Evolutionary conservation across 2,329 filamentous ascomycete genomes (phyloP).

Genomic region (Curvularia sp.): DNA sequence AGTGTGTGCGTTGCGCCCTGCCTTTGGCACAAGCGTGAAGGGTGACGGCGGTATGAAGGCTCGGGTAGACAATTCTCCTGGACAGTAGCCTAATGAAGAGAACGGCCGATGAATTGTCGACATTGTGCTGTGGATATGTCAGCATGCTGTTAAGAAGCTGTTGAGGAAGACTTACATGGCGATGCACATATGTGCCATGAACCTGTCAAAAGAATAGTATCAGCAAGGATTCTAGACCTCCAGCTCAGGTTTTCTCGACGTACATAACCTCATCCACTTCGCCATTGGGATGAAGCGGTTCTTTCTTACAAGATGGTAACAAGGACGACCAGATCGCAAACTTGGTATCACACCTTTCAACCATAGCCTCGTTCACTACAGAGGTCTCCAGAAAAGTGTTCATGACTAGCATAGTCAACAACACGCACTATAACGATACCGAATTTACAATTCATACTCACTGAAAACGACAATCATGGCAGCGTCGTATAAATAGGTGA

Average conservation of each 20-base stretch:
- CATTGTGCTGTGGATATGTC: slow-evolving; percentile 28
- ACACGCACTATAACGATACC: neutral
- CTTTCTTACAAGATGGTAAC: slow-evolving; percentile 74
- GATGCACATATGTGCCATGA: slow-evolving; percentile 82
- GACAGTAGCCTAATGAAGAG: slow-evolving; percentile 43
- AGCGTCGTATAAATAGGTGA: slow-evolving; percentile 80
- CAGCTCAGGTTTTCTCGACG: neutral
- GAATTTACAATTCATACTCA: slow-evolving; percentile 5
- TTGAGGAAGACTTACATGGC: slow-evolving; percentile 48
- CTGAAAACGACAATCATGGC: slow-evolving; percentile 73
- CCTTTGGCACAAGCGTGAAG: slow-evolving; percentile 56
- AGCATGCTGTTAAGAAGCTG: neutral
- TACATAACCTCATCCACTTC: slow-evolving; percentile 80
- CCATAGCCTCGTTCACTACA: slow-evolving; percentile 58
- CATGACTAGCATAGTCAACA: slow-evolving; percentile 57
- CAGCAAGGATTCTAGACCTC: neutral
- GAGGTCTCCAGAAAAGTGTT: slow-evolving; percentile 40
- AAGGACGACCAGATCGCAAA: slow-evolving; percentile 79
- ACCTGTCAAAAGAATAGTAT: slow-evolving; percentile 47
- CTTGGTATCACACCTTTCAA: slow-evolving; percentile 70
- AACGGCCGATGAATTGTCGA: slow-evolving; percentile 53
- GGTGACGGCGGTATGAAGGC: slow-evolving; percentile 66
- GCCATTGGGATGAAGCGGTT: slow-evolving; percentile 72
- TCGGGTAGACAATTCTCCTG: slow-evolving; percentile 51
- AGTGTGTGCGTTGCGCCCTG: slow-evolving; percentile 66